Percentiles rank a stretch among this genome's conserved stretches.
Evolutionary conservation across 2,329 filamentous ascomycete species (phyloP).

Genomic region (Beauveria rudraprayagi): DNA sequence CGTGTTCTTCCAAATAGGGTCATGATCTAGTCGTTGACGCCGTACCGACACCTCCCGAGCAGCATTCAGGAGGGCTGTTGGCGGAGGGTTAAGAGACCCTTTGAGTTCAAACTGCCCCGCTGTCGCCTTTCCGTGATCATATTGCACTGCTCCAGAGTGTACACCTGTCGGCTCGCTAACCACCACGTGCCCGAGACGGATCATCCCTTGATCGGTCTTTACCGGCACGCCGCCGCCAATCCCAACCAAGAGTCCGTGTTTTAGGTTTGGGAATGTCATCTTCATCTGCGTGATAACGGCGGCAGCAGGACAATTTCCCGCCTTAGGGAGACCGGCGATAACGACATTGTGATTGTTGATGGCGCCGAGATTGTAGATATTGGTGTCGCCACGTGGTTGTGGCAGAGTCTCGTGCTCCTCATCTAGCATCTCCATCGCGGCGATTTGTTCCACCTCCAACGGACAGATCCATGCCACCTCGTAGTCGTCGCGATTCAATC

Average conservation of each 20-base stretch:
- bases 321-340: constrained; percentile 23
- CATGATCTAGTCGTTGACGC: not conserved
- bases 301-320: constrained; percentile 24
- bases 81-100: constrained; percentile 12
- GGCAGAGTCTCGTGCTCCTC: constrained; percentile 15
- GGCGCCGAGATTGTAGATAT: constrained; percentile 22
- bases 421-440: constrained; percentile 20
- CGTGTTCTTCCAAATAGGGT: constrained; percentile 11
- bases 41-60: constrained; percentile 11
- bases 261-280: constrained; percentile 23
- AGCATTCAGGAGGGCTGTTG: constrained; percentile 14
- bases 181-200: constrained; percentile 19
- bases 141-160: constrained; percentile 15
- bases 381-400: constrained; percentile 6
- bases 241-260: constrained; percentile 17
- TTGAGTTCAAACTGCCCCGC: constrained; percentile 15
- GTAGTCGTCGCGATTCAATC: constrained; percentile 15
- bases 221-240: constrained; percentile 18
- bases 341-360: constrained; percentile 26
- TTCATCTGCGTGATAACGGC: constrained; percentile 25
- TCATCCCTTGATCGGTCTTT: constrained; percentile 14
- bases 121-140: constrained; percentile 16
- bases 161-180: constrained; percentile 15
- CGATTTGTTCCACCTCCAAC: constrained; percentile 19
- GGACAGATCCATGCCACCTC: constrained; percentile 23